Conservation (phyloP, 179 eudicot species). For the Heliamphora ciliata region DNA sequence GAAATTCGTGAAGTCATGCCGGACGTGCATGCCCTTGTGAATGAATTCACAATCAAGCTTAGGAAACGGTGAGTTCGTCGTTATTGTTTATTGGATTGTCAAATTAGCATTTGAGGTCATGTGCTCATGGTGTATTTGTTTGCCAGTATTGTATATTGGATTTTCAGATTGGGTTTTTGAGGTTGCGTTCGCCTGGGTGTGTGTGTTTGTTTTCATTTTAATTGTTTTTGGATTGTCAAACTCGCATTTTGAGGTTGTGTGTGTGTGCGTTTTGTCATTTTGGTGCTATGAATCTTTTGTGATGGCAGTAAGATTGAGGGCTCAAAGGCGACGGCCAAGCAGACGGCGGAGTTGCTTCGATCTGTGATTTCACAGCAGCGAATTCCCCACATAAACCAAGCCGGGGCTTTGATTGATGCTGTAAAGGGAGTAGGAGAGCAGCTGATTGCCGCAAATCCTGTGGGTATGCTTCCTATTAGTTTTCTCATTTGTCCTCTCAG, state of each 20-base stretch:
- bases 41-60: slow-evolving; percentile 67
- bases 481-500: not conserved
- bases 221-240: not conserved
- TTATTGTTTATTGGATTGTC: not conserved
- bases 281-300: not conserved
- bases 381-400: slow-evolving; percentile 69
- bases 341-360: slow-evolving; percentile 78
- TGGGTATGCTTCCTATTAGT: slow-evolving; percentile 47
- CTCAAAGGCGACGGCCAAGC: slow-evolving; percentile 77
- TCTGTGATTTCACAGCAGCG: slow-evolving; percentile 82
- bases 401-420: slow-evolving; percentile 71
- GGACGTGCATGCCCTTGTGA: slow-evolving; percentile 68
- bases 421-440: slow-evolving; percentile 67
- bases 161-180: not conserved
- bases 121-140: not conserved
- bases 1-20: slow-evolving; percentile 44
- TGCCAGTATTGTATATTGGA: not conserved
- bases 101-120: not conserved
- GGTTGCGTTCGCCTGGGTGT: not conserved
- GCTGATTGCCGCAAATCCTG: slow-evolving; percentile 79
- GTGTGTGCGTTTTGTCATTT: not conserved
- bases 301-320: slow-evolving; percentile 77
- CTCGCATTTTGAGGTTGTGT: not conserved
- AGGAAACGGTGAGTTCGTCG: slow-evolving; percentile 50
- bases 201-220: not conserved